Evolutionary conservation across 2,329 filamentous ascomycete species (phyloP).

Genomic region (Exutisphaerella laricina): DNA sequence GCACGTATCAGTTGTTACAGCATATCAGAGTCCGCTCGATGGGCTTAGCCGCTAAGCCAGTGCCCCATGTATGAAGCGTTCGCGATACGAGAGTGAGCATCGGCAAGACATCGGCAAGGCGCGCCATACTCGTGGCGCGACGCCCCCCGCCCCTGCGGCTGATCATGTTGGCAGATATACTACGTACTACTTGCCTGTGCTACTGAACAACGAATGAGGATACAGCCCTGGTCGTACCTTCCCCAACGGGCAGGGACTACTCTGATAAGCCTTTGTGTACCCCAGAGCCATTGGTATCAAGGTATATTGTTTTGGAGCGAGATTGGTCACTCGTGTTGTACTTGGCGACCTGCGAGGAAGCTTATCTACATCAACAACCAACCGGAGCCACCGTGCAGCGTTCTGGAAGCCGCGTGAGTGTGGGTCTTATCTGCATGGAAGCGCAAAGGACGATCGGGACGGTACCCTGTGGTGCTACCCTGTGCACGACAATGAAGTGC

Average conservation of each 20-base stretch:
- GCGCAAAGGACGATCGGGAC: neutral
- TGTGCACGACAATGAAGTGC: neutral
- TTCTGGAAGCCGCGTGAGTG: neutral
- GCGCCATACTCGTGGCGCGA: neutral
- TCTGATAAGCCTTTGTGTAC: neutral
- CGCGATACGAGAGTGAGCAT: neutral
- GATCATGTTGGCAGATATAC: neutral
- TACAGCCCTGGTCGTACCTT: neutral
- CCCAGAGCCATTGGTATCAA: neutral
- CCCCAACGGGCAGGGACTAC: neutral
- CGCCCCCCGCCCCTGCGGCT: neutral
- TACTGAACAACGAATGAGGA: neutral
- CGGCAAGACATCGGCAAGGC: neutral
- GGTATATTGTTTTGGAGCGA: neutral
- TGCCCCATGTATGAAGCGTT: neutral
- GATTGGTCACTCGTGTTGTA: neutral
- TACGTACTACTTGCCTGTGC: neutral
- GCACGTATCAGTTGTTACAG: neutral
- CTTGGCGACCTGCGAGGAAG: neutral
- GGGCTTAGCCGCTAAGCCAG: neutral
- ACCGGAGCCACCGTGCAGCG: neutral
- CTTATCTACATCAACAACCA: neutral
- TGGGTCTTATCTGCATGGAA: neutral
- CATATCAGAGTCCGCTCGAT: neutral
- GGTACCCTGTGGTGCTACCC: neutral